A percentile compares a stretch with the other conserved stretches of the same genome.
Conservation (phyloP, 2,329 filamentous ascomycete genomes). For the Bipolaris zeicola region DNA sequence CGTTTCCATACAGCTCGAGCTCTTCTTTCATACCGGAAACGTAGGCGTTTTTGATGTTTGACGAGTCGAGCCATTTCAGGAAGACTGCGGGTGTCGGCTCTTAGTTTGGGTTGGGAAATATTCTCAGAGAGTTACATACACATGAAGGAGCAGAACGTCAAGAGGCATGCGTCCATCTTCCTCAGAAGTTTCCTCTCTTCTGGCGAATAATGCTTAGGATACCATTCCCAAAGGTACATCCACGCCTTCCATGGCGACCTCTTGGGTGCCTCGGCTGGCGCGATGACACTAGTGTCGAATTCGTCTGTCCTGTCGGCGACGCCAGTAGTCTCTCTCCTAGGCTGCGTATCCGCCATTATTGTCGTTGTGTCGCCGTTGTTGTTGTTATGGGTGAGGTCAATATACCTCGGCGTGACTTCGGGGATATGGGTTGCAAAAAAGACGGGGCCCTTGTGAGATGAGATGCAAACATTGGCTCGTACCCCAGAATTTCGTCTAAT, state of each 20-base stretch:
- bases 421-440: slow-evolving; percentile 2
- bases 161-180: slow-evolving; percentile 45
- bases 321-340: slow-evolving; percentile 27
- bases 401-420: slow-evolving; percentile 8
- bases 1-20: slow-evolving; percentile 56
- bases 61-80: slow-evolving; percentile 47
- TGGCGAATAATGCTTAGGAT: slow-evolving; percentile 43
- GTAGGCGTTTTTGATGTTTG: slow-evolving; percentile 54
- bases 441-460: slow-evolving; percentile 11
- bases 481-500: slow-evolving; percentile 25
- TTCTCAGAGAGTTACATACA: slow-evolving; percentile 28
- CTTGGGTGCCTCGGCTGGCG: slow-evolving; percentile 42
- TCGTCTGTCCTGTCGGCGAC: slow-evolving; percentile 28
- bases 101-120: slow-evolving; percentile 1
- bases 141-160: slow-evolving; percentile 48
- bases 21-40: slow-evolving; percentile 47
- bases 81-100: slow-evolving; percentile 34
- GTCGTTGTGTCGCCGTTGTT: not conserved
- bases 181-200: slow-evolving; percentile 43
- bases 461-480: slow-evolving; percentile 5
- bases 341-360: slow-evolving; percentile 26
- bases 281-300: slow-evolving; percentile 37
- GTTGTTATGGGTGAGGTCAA: not conserved
- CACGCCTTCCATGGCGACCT: slow-evolving; percentile 47
- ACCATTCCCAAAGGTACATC: slow-evolving; percentile 50